Conservation (phyloP, 1,284 basidiomycete species). For the Cutaneotrichosporon cavernicola region DNA sequence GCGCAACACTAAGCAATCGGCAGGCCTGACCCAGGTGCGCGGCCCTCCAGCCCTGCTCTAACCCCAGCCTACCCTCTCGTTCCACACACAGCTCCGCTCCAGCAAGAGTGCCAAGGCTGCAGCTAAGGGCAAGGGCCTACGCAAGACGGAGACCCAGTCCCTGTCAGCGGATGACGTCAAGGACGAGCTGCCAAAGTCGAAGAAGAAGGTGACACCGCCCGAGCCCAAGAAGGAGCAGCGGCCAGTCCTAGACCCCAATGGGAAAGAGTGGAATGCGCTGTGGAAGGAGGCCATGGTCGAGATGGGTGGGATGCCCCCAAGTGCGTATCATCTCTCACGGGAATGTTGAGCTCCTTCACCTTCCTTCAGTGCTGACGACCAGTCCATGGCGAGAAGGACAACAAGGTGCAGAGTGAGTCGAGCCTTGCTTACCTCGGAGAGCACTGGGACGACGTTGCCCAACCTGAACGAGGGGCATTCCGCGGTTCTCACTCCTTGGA, state of each 20-base stretch:
- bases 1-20: constrained; percentile 27
- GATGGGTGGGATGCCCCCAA: constrained; percentile 57
- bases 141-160: constrained; percentile 8
- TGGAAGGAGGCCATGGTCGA: constrained; percentile 57
- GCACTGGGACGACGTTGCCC: too few relatives aligned
- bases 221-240: constrained; percentile 17
- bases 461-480: too few relatives aligned
- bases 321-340: neutral
- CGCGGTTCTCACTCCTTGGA: too few relatives aligned
- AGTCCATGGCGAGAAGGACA: constrained; percentile 38
- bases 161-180: constrained; percentile 8
- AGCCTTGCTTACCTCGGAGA: too few relatives aligned
- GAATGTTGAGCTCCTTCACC: neutral
- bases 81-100: constrained; percentile 27
- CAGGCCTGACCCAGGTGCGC: constrained; percentile 30
- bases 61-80: constrained; percentile 34
- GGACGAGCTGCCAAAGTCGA: constrained; percentile 9
- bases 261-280: constrained; percentile 60
- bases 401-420: constrained; percentile 47
- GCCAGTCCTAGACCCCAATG: constrained; percentile 51
- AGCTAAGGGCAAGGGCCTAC: constrained; percentile 13
- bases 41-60: neutral
- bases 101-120: constrained; percentile 15
- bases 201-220: constrained; percentile 11
- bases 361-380: constrained; percentile 1